Percentiles rank a stretch among this genome's conserved stretches.
These are phyloP conservation scores for Elongisporangium undulatum DNA, from an alignment of 352 stramenopile genomes.

Conservation along the genomic window DNA sequence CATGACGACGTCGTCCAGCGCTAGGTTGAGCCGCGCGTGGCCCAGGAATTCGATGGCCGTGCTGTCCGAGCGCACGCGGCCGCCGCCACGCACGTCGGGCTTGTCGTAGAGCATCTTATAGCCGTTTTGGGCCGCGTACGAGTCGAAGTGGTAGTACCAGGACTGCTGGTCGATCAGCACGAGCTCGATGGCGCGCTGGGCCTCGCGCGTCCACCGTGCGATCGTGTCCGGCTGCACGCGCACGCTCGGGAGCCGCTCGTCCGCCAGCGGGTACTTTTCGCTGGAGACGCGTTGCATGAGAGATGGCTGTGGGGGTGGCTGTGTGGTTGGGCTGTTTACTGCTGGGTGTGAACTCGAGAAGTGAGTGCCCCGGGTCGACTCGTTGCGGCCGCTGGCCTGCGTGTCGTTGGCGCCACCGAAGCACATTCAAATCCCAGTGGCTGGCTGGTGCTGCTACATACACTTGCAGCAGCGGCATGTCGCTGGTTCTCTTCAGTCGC, in stretches of 20 bases:
- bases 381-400: neutral
- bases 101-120: slow-evolving; percentile 21
- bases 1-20: slow-evolving; percentile 60
- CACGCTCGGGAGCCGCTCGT: neutral
- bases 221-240: neutral
- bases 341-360: neutral
- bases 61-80: slow-evolving; percentile 10
- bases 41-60: slow-evolving; percentile 17
- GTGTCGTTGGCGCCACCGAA: neutral
- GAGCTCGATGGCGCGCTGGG: neutral
- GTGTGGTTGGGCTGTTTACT: neutral
- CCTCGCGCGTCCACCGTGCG: neutral
- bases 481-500: neutral
- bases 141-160: slow-evolving; percentile 26
- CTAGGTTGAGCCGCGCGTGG: slow-evolving; percentile 21
- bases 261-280: neutral
- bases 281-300: neutral
- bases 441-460: neutral
- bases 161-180: slow-evolving; percentile 26
- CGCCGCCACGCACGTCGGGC: slow-evolving; percentile 15
- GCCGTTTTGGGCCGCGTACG: slow-evolving; percentile 12
- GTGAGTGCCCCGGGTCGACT: neutral
- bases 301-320: neutral
- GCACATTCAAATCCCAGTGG: neutral
- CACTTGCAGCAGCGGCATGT: neutral